A percentile compares a stretch with the other conserved stretches of the same genome.
These are phyloP conservation scores for Penicillium oxalicum DNA, from an alignment of 2,329 filamentous ascomycete genomes.

Conservation along the genomic window DNA sequence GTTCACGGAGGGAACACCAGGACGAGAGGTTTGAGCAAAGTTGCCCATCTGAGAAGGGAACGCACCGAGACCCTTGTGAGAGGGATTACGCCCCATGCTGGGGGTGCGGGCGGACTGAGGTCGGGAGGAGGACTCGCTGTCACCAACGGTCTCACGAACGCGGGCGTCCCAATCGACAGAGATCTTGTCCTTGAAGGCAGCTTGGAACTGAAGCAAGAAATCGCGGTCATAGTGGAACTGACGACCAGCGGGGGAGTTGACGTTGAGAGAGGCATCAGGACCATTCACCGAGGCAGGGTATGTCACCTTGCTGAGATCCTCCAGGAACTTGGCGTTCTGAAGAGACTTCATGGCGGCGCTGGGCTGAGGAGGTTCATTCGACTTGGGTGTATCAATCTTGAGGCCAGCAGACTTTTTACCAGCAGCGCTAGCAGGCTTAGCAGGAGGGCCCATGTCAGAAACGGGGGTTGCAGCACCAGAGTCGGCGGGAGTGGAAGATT, in stretches of 20 bases:
- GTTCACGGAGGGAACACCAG: conserved; percentile 61
- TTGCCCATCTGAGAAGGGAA: conserved; percentile 58
- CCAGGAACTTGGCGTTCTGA: conserved; percentile 83
- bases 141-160: conserved; percentile 77
- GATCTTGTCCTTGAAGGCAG: conserved; percentile 93
- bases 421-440: conserved; percentile 48
- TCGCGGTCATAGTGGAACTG: conserved; percentile 95
- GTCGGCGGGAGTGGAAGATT: conserved; percentile 37
- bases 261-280: conserved; percentile 86
- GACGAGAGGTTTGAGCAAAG: conserved; percentile 46
- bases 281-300: conserved; percentile 82
- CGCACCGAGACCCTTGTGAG: conserved; percentile 39
- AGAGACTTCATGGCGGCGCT: conserved; percentile 90
- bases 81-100: conserved; percentile 47
- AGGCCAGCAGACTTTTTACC: conserved; percentile 82
- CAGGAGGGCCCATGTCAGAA: conserved; percentile 44
- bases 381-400: conserved; percentile 80
- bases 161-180: conserved; percentile 88
- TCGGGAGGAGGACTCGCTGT: conserved; percentile 58
- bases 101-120: conserved; percentile 49
- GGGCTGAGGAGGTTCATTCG: conserved; percentile 83
- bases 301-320: conserved; percentile 67
- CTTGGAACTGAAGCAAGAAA: conserved; percentile 94
- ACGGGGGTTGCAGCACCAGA: conserved; percentile 44
- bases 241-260: conserved; percentile 60